Percentiles rank a stretch among this genome's conserved stretches.
Conservation (phyloP, 2,329 filamentous ascomycete species). For the Cladosporium sp. region DNA sequence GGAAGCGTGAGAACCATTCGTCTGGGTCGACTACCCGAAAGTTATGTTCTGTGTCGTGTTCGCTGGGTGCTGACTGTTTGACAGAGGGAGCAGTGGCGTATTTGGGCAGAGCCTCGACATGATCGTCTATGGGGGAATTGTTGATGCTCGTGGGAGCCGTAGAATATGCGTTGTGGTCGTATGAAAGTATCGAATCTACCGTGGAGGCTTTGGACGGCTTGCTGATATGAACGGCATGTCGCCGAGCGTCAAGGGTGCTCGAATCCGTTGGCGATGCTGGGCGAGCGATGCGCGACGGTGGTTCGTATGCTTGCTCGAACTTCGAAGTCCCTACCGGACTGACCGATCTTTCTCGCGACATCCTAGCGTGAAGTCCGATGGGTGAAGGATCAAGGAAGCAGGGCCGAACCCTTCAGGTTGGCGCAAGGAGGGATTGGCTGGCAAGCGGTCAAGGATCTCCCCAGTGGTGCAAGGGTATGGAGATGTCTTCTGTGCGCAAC, state of each 20-base stretch:
- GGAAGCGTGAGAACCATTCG: conserved; percentile 32
- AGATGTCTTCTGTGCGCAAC: too few species aligned
- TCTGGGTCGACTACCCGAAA: conserved; percentile 18
- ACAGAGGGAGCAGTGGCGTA: conserved; percentile 1
- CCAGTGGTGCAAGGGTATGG: too few species aligned
- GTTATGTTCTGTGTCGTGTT: not conserved
- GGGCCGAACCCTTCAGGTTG: too few species aligned
- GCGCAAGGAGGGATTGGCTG: too few species aligned
- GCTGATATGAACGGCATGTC: conserved; percentile 12
- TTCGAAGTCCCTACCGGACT: conserved; percentile 26
- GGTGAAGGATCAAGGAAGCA: too few species aligned
- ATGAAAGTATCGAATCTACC: not conserved
- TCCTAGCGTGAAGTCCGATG: not conserved
- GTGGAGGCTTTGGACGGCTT: conserved; percentile 14
- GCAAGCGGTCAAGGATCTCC: too few species aligned
- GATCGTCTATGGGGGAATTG: conserved; percentile 5
- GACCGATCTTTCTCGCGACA: conserved; percentile 16
- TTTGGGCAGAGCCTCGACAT: not conserved
- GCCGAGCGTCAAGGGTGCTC: not conserved
- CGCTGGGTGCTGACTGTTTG: not conserved
- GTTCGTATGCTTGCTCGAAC: conserved; percentile 25
- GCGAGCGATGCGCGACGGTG: conserved; percentile 13
- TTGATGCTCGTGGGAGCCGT: conserved; percentile 10
- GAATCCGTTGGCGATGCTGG: conserved; percentile 14
- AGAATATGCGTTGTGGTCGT: conserved; percentile 2